phyloP scores from a whole-genome alignment of 805 yeast genomes.

The Myxozyma geophila region DNA sequence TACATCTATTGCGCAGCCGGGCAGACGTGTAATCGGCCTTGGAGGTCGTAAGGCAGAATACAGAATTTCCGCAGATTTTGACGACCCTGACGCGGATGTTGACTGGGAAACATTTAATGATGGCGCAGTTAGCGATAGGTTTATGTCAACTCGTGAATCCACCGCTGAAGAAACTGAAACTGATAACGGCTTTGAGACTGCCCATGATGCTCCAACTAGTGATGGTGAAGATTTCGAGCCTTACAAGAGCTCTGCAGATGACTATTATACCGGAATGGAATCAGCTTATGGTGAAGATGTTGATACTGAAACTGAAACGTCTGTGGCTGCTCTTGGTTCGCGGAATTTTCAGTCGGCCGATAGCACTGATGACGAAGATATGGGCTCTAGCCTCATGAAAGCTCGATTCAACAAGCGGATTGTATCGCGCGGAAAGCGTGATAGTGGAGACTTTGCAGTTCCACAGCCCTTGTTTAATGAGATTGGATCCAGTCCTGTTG shows the following conservation, averaged over 20 bases:
- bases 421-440: slow-evolving; percentile 17
- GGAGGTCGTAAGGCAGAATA: slow-evolving; percentile 23
- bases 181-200: slow-evolving; percentile 32
- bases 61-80: slow-evolving; percentile 27
- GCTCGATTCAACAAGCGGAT: slow-evolving; percentile 3
- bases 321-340: slow-evolving; percentile 6
- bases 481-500: slow-evolving; percentile 28
- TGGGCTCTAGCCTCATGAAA: slow-evolving; percentile 25
- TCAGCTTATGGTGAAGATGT: slow-evolving; percentile 40
- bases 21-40: slow-evolving; percentile 18
- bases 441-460: slow-evolving; percentile 31
- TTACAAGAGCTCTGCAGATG: slow-evolving; percentile 27
- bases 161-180: slow-evolving; percentile 39
- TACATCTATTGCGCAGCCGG: neutral
- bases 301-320: slow-evolving; percentile 43
- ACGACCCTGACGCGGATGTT: slow-evolving; percentile 23
- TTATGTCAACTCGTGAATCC: slow-evolving; percentile 37
- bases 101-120: slow-evolving; percentile 39
- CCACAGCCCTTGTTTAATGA: slow-evolving; percentile 33
- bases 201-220: slow-evolving; percentile 39
- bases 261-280: slow-evolving; percentile 41
- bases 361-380: slow-evolving; percentile 30
- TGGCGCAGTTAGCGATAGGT: slow-evolving; percentile 23
- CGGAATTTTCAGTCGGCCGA: neutral
- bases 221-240: slow-evolving; percentile 36